These are phyloP conservation scores for Turnera subulata DNA, from an alignment of 345 rosid species.

Conservation along the genomic window DNA sequence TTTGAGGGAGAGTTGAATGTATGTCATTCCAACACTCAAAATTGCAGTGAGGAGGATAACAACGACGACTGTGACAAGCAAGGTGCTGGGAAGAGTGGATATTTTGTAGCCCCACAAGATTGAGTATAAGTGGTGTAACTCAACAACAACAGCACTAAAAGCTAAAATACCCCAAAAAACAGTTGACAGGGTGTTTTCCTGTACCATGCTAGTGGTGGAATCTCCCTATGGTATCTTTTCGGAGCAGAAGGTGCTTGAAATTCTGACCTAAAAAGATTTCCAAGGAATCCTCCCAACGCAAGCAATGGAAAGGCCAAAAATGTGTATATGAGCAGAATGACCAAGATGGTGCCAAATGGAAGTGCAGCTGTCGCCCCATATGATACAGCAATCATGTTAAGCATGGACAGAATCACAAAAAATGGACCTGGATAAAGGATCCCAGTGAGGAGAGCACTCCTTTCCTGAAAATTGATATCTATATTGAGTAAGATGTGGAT, in stretches of 20 bases:
- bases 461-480: slow-evolving; percentile 45
- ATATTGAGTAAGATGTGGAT: neutral
- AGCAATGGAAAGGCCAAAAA: slow-evolving; percentile 56
- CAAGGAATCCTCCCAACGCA: slow-evolving; percentile 65
- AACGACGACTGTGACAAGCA: slow-evolving; percentile 52
- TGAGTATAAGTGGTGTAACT: slow-evolving; percentile 55
- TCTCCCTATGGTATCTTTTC: slow-evolving; percentile 57
- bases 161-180: slow-evolving; percentile 73
- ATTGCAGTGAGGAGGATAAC: slow-evolving; percentile 53
- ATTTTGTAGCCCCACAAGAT: slow-evolving; percentile 86
- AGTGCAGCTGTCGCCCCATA: slow-evolving; percentile 75
- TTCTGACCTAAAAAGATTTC: slow-evolving; percentile 52
- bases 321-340: slow-evolving; percentile 45
- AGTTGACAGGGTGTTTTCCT: slow-evolving; percentile 55
- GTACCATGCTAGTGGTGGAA: slow-evolving; percentile 60
- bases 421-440: slow-evolving; percentile 56
- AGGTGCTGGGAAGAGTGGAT: slow-evolving; percentile 48
- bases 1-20: slow-evolving; percentile 72
- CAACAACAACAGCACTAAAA: slow-evolving; percentile 62
- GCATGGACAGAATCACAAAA: slow-evolving; percentile 37
- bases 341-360: slow-evolving; percentile 70
- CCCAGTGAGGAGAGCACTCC: slow-evolving; percentile 62
- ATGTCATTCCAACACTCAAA: slow-evolving; percentile 64
- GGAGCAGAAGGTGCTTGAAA: slow-evolving; percentile 53
- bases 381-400: slow-evolving; percentile 60